Evolutionary conservation across 805 yeast species (phyloP), one percentile per base, ranked within the genome.

Genomic region (Myxozyma monticola): DNA sequence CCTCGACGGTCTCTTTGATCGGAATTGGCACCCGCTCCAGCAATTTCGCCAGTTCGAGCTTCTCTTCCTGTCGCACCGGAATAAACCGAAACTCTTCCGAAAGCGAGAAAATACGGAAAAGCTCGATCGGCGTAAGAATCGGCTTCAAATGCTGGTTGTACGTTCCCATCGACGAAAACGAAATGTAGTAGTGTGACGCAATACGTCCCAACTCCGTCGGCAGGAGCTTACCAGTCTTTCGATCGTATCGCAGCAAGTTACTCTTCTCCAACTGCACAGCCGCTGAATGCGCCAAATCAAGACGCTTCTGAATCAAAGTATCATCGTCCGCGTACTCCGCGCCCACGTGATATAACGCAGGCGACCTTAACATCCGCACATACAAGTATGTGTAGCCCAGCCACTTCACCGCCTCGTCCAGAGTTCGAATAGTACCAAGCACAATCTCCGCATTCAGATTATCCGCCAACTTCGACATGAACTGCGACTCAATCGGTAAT

Each of bases 11-110:
- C 56, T 88, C 96, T 60, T 79, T 82, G 24, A 93, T 76, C 0
- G 99, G 98, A 31, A 91, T 79, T 0, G 99, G 99, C 1, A 88
- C 84, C 37, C 76, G 76, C 47, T 84, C 88, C 50, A 81, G 65
- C 12, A 93, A 69, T 59, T 83, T 83, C 12, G 74, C 69, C 5
- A 95, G 68, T 65, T 93, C 98, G 14, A 74, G 62, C 56, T 78
- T 80, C 66, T 93, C 99, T 63, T 90, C 98, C 57, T 78, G 88
- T 54, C 98, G 76, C 0, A 90, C 85, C 1, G 96, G 85, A 36
- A 93, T 78, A 59, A 79, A 80, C 63, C 80, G 81, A 69, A 93
- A 93, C 65, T 95, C 99, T 15, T 84, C 86, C 2, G 97, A 86
- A 20, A 76, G 70, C 0, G 96, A 74, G 68, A 93, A 90, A 0